phyloP scores from a whole-genome alignment of 2,329 filamentous ascomycete species.

The Fusarium sacchari region DNA sequence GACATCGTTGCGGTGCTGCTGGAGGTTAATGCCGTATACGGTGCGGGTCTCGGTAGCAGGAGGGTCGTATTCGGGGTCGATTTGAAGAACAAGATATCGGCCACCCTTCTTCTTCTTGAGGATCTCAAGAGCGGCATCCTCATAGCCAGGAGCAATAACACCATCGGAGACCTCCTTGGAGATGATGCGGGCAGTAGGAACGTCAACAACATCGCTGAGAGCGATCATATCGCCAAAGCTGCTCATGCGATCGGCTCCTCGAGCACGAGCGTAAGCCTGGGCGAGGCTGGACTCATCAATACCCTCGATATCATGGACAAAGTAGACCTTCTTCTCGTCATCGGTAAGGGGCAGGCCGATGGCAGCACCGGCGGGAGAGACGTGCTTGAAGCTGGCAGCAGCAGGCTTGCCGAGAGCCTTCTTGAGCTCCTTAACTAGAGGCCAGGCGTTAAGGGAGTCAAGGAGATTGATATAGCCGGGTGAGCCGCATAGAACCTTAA shows the following conservation, averaged over 20 bases:
- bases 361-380: constrained; percentile 94
- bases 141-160: constrained; percentile 90
- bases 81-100: constrained; percentile 95
- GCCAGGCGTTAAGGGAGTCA: constrained; percentile 96
- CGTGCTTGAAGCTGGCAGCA: constrained; percentile 98
- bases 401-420: constrained; percentile 86
- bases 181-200: constrained; percentile 96
- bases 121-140: constrained; percentile 85
- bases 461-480: constrained; percentile 98
- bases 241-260: constrained; percentile 97
- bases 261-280: constrained; percentile 93
- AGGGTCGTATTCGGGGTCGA: constrained; percentile 87
- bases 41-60: constrained; percentile 84
- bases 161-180: constrained; percentile 97
- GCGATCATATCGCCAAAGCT: constrained; percentile 98
- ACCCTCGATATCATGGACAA: constrained; percentile 93
- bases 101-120: constrained; percentile 98
- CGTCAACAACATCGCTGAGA: constrained; percentile 88
- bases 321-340: constrained; percentile 96
- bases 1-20: constrained; percentile 93
- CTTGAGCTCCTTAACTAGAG: constrained; percentile 95
- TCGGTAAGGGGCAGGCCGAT: constrained; percentile 88
- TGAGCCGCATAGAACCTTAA: constrained; percentile 89
- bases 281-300: constrained; percentile 87
- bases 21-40: constrained; percentile 88